Percentiles rank a stretch among this genome's conserved stretches.
Conservation (phyloP, 2,329 filamentous ascomycete species). For the Kalmusia sp. region DNA sequence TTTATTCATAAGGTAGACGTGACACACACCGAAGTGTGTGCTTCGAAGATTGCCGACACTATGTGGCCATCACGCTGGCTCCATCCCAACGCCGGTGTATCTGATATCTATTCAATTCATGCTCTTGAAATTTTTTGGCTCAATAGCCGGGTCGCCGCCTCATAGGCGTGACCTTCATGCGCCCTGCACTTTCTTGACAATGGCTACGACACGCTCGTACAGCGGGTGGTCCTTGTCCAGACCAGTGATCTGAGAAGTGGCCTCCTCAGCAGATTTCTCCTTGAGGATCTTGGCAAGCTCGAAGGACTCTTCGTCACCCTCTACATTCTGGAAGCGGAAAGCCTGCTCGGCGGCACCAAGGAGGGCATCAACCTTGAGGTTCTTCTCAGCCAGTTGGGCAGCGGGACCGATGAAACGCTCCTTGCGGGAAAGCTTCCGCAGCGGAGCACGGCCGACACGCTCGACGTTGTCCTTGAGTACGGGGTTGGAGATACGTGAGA, state of each 20-base stretch:
- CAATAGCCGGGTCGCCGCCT: neutral
- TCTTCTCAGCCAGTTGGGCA: conserved; percentile 83
- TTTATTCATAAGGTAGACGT: conserved; percentile 7
- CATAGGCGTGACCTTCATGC: conserved; percentile 17
- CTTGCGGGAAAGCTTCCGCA: conserved; percentile 92
- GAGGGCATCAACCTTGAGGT: conserved; percentile 74
- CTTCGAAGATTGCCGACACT: neutral
- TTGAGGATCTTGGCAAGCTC: conserved; percentile 88
- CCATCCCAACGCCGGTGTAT: neutral
- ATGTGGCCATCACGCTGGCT: neutral
- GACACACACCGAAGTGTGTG: neutral
- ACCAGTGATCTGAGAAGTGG: conserved; percentile 82
- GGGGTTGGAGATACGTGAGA: conserved; percentile 91
- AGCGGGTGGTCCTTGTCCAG: conserved; percentile 79
- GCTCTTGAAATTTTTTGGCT: neutral
- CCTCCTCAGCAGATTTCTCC: conserved; percentile 73
- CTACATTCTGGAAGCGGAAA: conserved; percentile 93
- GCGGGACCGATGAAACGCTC: conserved; percentile 96
- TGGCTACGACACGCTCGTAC: conserved; percentile 74
- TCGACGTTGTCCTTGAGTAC: conserved; percentile 91
- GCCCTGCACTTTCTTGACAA: conserved; percentile 82
- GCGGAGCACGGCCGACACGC: conserved; percentile 91
- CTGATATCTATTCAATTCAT: neutral
- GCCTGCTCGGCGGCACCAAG: conserved; percentile 88
- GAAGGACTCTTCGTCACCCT: conserved; percentile 86